These are phyloP conservation scores for Pouteria campechiana DNA, from an alignment of 179 eudicot genomes.

Conservation along the genomic window DNA sequence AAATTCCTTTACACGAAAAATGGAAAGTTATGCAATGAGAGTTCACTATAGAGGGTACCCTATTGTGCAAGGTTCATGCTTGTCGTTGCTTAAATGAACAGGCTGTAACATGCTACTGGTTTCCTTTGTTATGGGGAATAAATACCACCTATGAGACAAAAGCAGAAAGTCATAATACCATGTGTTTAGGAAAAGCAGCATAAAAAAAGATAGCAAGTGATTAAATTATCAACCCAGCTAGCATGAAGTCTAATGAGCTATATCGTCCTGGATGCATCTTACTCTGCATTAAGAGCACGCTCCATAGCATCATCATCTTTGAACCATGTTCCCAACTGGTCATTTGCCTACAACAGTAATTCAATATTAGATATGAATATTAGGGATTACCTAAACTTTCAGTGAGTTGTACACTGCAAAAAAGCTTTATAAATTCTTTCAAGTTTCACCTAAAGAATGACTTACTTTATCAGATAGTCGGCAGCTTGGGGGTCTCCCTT, in stretches of 20 bases:
- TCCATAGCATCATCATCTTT: constrained; percentile 89
- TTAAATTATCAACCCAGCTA: not conserved
- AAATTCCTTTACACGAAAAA: not conserved
- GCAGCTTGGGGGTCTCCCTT: constrained; percentile 64
- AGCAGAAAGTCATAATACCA: too few relatives aligned
- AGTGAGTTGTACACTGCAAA: too few relatives aligned
- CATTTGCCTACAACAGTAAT: constrained; percentile 41
- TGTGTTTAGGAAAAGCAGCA: not conserved
- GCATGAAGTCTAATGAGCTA: too few relatives aligned
- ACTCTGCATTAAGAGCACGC: constrained; percentile 81
- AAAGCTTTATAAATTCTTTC: too few relatives aligned
- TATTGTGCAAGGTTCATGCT: constrained; percentile 43
- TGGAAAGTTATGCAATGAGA: too few relatives aligned
- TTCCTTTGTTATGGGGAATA: constrained; percentile 50
- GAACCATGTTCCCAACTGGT: constrained; percentile 64
- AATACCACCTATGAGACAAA: constrained; percentile 56
- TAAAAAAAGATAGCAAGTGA: not conserved
- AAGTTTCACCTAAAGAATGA: too few relatives aligned
- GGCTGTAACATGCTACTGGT: constrained; percentile 20
- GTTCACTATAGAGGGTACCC: constrained; percentile 57
- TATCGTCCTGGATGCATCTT: too few relatives aligned
- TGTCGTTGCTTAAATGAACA: constrained; percentile 48
- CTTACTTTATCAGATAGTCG: constrained; percentile 82
- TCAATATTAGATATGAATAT: constrained; percentile 7
- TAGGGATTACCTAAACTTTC: too few relatives aligned